These are phyloP conservation scores for Apophysomyces elegans DNA, from an alignment of 371 early-diverging fungal genomes.

Conservation along the genomic window DNA sequence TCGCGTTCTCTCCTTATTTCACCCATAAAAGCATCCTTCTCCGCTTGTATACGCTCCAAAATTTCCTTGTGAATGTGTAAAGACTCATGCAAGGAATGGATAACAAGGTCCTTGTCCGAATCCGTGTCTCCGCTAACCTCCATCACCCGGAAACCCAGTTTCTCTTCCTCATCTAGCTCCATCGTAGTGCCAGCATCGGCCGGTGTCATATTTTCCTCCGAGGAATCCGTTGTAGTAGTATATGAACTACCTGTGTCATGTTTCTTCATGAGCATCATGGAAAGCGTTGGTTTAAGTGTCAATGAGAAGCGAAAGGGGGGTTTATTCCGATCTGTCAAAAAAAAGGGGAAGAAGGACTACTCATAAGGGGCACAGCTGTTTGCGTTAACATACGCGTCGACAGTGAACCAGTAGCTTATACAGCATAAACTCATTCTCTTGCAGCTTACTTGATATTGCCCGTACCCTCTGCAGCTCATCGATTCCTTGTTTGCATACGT, in stretches of 20 bases:
- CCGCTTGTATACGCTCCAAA: constrained; percentile 40
- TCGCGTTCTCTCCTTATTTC: constrained; percentile 30
- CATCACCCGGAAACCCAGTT: not conserved
- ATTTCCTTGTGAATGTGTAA: constrained; percentile 50
- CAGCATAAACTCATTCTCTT: too few relatives aligned
- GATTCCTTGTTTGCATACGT: too few relatives aligned
- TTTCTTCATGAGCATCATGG: not conserved
- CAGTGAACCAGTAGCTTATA: too few relatives aligned
- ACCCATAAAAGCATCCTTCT: constrained; percentile 29
- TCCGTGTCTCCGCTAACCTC: constrained; percentile 24
- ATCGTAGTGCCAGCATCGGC: not conserved
- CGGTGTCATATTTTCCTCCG: constrained; percentile 2
- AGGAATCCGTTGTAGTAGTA: not conserved
- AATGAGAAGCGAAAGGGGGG: not conserved
- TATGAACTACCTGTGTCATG: constrained; percentile 3
- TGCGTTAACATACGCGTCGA: not conserved
- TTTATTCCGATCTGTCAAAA: not conserved
- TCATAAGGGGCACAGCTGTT: not conserved
- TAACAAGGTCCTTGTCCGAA: constrained; percentile 49
- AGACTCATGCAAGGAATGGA: constrained; percentile 42
- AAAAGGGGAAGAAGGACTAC: not conserved
- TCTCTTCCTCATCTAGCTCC: constrained; percentile 4
- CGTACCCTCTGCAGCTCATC: too few relatives aligned
- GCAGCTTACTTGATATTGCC: too few relatives aligned
- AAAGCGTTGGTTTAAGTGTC: not conserved